Base-by-base conservation (phyloP, 805 yeast genomes). In the Wickerhamiella occidentalis region DNA sequence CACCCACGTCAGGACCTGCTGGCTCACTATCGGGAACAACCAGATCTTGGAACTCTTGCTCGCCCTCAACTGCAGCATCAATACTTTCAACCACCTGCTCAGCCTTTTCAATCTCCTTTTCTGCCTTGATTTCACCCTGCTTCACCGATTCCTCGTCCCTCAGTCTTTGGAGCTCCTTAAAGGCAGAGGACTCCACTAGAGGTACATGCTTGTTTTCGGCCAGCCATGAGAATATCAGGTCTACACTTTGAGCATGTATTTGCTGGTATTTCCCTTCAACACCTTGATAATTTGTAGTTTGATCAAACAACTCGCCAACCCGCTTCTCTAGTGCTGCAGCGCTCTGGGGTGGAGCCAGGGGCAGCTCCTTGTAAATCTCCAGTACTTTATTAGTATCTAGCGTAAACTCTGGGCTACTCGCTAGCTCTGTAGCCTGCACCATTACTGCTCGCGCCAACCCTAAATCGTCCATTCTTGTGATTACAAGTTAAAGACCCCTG, bases 1-100 rank as follows among this genome's bases (percentile, higher is more conserved):
- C 26, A 23, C 26, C 26, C 26, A n/a, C n/a, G n/a, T 23, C 26
- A 23, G 26, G 5, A 23, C 26, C 26, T 8, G 8, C 26, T n/a
- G n/a, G 28, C 33, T 29, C 38, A 19, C 38, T 33, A 33, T 33
- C 38, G 19, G 38, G 38, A 15, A 33, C 15, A 15, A 33, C 38
- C 15, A 19, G 19, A 15, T 33, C 38, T n/a, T 33, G 38, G 19
- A 33, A 33, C 18, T 6, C 30, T 22, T 40, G 29, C 9, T 37
- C 42, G 22, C 47, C 48, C 22, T 52, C 54, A 11, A 23, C 55
- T 3, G 29, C 48, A 21, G 22, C 51, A 13, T 29, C 35, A 15
- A n/a, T 9, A 19, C 15, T 42, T 15, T 47, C 49, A 13, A 29
- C 23, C 18, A 18, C 46, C 17, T 29, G 26, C 11, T 17, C n/a